These are phyloP conservation scores for Amylostereum areolatum DNA, from an alignment of 1,284 basidiomycete species.

Conservation along the genomic window DNA sequence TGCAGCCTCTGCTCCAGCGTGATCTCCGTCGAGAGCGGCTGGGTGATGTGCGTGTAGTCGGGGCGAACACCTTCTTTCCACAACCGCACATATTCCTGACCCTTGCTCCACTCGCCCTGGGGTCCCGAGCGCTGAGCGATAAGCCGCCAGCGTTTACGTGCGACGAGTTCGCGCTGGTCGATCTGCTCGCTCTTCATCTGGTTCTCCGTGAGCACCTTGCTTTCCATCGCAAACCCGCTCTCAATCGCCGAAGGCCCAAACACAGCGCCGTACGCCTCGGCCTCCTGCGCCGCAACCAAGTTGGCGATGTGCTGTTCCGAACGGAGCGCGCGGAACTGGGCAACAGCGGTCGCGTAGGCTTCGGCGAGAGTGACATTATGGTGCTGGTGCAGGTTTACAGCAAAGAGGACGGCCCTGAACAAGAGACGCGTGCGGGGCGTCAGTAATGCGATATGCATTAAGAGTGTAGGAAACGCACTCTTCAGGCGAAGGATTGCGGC, in stretches of 20 bases:
- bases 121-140: constrained; percentile 45
- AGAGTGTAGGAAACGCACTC: constrained; percentile 57
- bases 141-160: constrained; percentile 71
- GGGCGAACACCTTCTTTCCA: constrained; percentile 68
- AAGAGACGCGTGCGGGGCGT: not conserved
- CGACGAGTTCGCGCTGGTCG: constrained; percentile 54
- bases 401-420: constrained; percentile 74
- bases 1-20: too few species aligned
- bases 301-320: constrained; percentile 80
- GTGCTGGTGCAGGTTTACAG: constrained; percentile 69
- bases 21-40: constrained; percentile 17
- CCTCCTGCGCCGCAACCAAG: constrained; percentile 76
- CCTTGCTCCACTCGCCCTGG: constrained; percentile 54
- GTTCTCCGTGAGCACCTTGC: constrained; percentile 53
- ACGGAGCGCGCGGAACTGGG: constrained; percentile 83
- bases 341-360: constrained; percentile 78
- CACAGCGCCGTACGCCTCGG: constrained; percentile 69
- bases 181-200: constrained; percentile 42
- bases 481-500: constrained; percentile 80
- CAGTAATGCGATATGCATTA: not conserved
- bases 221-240: constrained; percentile 56
- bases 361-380: constrained; percentile 66
- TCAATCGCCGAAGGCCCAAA: constrained; percentile 63
- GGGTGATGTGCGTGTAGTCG: constrained; percentile 51
- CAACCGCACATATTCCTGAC: constrained; percentile 60